Conservation (phyloP, 805 yeast genomes). For the Yarrowia porcina region DNA sequence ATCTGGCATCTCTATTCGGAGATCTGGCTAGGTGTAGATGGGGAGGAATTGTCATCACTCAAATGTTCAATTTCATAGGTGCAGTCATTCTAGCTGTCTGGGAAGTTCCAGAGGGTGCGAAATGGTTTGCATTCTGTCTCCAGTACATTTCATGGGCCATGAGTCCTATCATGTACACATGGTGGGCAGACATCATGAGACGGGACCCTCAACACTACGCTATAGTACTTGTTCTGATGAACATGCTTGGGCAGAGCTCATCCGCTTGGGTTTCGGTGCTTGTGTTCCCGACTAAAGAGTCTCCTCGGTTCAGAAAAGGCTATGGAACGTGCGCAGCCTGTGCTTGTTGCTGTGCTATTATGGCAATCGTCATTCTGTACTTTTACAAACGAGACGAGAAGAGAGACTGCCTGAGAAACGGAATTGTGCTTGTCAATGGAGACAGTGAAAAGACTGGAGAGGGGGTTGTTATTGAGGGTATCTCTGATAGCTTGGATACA, state of each 20-base stretch:
- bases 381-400: conserved; percentile 55
- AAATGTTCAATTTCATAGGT: neutral
- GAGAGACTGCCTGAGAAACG: conserved; percentile 46
- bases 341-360: conserved; percentile 24
- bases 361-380: conserved; percentile 45
- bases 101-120: neutral
- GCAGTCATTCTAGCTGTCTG: conserved; percentile 1
- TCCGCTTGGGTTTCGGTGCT: conserved; percentile 51
- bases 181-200: conserved; percentile 36
- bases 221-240: conserved; percentile 49
- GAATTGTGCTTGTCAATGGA: conserved; percentile 38
- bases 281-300: conserved; percentile 39
- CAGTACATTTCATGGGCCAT: neutral
- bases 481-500: neutral
- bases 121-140: neutral
- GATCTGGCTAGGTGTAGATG: neutral
- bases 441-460: neutral
- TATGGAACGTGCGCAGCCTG: conserved; percentile 30
- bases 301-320: conserved; percentile 35
- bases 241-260: conserved; percentile 50
- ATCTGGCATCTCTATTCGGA: neutral
- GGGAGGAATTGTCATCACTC: conserved; percentile 6
- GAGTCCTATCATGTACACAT: neutral
- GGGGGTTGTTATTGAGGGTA: neutral
- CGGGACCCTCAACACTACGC: conserved; percentile 51